Percentiles rank a stretch among this genome's conserved stretches.
These are phyloP conservation scores for Lojkania enalia DNA, from an alignment of 2,329 filamentous ascomycete genomes.

Conservation along the genomic window DNA sequence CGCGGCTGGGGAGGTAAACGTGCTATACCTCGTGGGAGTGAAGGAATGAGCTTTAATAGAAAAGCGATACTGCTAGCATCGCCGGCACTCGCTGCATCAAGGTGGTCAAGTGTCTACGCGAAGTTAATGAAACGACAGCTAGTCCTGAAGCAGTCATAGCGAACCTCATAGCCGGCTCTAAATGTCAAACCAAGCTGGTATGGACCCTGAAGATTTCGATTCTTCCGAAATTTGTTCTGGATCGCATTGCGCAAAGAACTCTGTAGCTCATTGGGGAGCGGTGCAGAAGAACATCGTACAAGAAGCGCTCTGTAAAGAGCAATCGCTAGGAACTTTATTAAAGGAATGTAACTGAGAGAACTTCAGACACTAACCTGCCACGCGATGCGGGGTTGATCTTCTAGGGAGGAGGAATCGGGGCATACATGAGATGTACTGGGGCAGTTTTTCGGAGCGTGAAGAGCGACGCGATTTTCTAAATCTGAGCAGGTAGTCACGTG, in stretches of 20 bases:
- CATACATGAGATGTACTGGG: conserved; percentile 45
- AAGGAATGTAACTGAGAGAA: background rate
- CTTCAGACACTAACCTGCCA: conserved; percentile 49
- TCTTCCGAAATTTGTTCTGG: conserved; percentile 64
- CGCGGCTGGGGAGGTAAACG: conserved; percentile 16
- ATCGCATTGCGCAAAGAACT: conserved; percentile 62
- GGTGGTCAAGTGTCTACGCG: conserved; percentile 45
- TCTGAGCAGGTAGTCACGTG: background rate
- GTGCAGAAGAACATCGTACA: conserved; percentile 57
- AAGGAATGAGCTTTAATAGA: conserved; percentile 41
- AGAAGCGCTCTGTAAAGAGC: conserved; percentile 74
- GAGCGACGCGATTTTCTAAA: background rate
- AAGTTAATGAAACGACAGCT: background rate
- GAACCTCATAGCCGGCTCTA: conserved; percentile 68
- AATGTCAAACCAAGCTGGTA: conserved; percentile 66
- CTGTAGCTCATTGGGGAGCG: conserved; percentile 55
- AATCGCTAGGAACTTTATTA: conserved; percentile 54
- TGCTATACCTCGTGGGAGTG: conserved; percentile 43
- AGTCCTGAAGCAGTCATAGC: background rate
- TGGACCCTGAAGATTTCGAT: conserved; percentile 61
- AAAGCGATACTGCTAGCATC: conserved; percentile 26
- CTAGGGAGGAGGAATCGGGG: conserved; percentile 50
- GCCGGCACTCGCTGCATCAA: conserved; percentile 47
- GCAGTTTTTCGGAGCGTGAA: background rate
- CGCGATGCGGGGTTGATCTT: conserved; percentile 54